Conservation (phyloP, 176 grass and related monocot genomes). For the Lolium multiflorum region DNA sequence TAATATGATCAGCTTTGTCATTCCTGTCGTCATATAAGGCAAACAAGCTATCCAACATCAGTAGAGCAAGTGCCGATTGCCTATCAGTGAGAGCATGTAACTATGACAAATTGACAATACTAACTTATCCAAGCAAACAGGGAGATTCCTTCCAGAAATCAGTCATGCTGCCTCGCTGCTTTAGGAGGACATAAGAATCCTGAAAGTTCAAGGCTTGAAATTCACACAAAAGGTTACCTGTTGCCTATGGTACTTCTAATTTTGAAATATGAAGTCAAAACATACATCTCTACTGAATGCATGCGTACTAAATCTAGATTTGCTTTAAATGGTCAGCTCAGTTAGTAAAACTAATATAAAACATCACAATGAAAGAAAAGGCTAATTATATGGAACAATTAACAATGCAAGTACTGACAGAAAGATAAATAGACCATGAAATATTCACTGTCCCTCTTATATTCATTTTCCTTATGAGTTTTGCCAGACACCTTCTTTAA, state of each 20-base stretch:
- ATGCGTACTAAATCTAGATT: background rate
- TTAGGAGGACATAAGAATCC: background rate
- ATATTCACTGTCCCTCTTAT: too few relatives aligned
- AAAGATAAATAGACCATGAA: too few relatives aligned
- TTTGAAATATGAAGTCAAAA: slow-evolving; percentile 2
- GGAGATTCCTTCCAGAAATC: background rate
- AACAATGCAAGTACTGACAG: too few relatives aligned
- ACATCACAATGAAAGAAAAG: too few relatives aligned
- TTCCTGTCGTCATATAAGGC: background rate
- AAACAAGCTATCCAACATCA: background rate
- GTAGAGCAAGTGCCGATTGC: background rate
- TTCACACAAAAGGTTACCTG: background rate
- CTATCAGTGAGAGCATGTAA: background rate
- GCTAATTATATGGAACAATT: too few relatives aligned
- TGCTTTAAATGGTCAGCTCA: too few relatives aligned
- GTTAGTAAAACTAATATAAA: too few relatives aligned
- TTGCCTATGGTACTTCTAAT: background rate
- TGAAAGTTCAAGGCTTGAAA: background rate
- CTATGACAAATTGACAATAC: too few relatives aligned
- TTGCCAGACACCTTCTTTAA: too few relatives aligned
- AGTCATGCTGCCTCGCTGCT: background rate
- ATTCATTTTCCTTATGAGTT: too few relatives aligned
- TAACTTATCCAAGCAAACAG: background rate
- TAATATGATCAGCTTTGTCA: background rate
- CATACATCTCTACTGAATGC: background rate